Base-by-base conservation (phyloP, 2,329 filamentous ascomycete genomes). In the Cladophialophora exuberans region DNA sequence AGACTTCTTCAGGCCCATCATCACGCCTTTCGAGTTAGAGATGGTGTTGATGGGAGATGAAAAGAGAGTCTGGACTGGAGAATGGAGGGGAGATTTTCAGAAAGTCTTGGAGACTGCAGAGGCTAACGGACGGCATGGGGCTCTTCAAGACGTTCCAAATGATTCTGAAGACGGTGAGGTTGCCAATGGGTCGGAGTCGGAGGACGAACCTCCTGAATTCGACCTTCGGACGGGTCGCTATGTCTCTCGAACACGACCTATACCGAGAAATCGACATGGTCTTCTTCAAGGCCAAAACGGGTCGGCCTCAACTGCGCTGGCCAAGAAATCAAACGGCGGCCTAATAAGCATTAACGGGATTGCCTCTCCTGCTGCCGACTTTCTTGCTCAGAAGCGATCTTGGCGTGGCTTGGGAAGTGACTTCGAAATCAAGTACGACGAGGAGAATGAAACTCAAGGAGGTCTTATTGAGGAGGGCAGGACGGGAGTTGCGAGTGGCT, bases 401-500 rank as follows among this genome's bases (percentile, higher is more conserved):
- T 99, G 94, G 94, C 88, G 88, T 67, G 94, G 94, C 0, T 73
- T 99, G 20, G 94, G 94, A 0, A 96, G 84, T 59, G 94, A 99
- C 69, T 95, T 91, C 65, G 78, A 80, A 55, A 78, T 83, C 56
- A 73, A 72, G 61, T 83, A 83, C 61, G 82, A 83, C 61, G 82
- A 86, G 25, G 78, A 81, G n/a, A 78, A 81, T 44, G 77, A 73
- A 18, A 41, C 56, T 18, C 22, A 62, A 38, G 67, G 88, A 52
- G 86, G 88, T 1, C 70, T 83, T 15, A 82, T 99, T 54, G 90
- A 96, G 67, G 86, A 97, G 72, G 94, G 94, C 1, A 83, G 90
- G 61, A 88, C 86, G 62, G 94, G 94, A 13, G 85, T 97, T 53
- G 94, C 94, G 28, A 85, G 89, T 65, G 94, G 93, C 0, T 99